These are phyloP conservation scores for Xylaria nigripes DNA, from an alignment of 495 filamentous ascomycete genomes.

Conservation along the genomic window DNA sequence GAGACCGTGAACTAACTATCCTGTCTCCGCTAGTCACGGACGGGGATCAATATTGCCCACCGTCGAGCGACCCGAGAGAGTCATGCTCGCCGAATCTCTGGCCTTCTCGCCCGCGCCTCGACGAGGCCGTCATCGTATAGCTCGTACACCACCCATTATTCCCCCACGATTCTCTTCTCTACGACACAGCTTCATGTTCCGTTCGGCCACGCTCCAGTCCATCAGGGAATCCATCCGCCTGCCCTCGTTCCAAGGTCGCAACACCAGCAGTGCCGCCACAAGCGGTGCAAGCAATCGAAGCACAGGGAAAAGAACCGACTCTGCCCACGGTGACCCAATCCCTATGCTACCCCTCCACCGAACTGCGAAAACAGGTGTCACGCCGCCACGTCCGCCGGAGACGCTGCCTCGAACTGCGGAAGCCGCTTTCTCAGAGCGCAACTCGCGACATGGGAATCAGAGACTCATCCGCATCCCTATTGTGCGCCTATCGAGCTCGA, in stretches of 20 bases:
- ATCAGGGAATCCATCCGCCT: background rate
- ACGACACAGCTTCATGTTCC: background rate
- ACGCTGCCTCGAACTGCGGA: background rate
- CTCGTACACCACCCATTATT: background rate
- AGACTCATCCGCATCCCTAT: background rate
- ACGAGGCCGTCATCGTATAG: background rate
- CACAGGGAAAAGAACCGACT: background rate
- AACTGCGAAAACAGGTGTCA: background rate
- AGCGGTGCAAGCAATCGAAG: background rate
- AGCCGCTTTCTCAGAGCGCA: background rate
- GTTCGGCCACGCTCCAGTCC: constrained; percentile 5
- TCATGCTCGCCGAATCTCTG: background rate
- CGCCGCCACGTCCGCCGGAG: background rate
- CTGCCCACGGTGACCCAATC: background rate
- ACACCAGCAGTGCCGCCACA: background rate
- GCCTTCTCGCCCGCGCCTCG: background rate
- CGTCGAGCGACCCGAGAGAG: background rate
- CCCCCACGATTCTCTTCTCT: constrained; percentile 8
- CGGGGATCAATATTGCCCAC: background rate
- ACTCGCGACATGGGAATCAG: background rate
- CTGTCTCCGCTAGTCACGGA: background rate
- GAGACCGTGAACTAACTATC: background rate
- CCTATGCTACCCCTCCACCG: constrained; percentile 2
- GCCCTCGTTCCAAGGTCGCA: background rate
- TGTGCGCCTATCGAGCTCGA: background rate